Evolutionary conservation across 352 stramenopile genomes (phyloP), one percentile per base, ranked within the genome.

Genomic region (Phytophthora hibernalis): DNA sequence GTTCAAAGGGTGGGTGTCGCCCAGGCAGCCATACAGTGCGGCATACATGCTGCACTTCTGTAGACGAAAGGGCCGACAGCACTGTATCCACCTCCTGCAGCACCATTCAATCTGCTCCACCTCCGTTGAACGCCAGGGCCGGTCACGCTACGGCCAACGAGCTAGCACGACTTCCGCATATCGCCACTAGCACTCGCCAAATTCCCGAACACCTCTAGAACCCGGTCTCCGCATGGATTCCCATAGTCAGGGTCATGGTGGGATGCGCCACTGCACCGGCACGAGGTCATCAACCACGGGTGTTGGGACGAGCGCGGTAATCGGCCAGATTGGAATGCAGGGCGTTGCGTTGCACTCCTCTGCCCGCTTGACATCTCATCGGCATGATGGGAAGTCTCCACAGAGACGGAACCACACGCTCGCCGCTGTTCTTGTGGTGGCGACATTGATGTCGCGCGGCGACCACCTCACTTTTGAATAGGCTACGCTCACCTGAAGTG

Each of bases 401-500:
- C 16, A 5, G 35, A 42, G 35, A 42, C 35, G 31, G 35, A 42
- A 13, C 35, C 35, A 42, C 31, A 28, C 31, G 31, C 11, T 3
- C 31, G 24, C 11, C 11, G 31, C 35, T n/a, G 15, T 54, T 67
- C 59, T 48, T 61, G 59, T 54, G 59, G 43, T 61, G 26, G 47
- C 45, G 53, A 54, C 47, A 50, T 18, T 6, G 12, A 42, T 10
- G 22, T n/a, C n/a, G n/a, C n/a, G n/a, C 28, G 38, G 11, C 16
- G 28, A 35, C 18, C 22, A 40, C 55, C 47, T 65, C 62, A 70
- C 44, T 60, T 56, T 47, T 24, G 13, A 65, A 65, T 65, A 65
- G 55, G 30, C 47, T 47, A 57, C 54, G 50, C 31, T 49, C 24
- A 28, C 24, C 24, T 28, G 3, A 28, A 28, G 24, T 28, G 24